Evolutionary conservation across 805 yeast genomes (phyloP).

Genomic region (Suhomyces vadensis): DNA sequence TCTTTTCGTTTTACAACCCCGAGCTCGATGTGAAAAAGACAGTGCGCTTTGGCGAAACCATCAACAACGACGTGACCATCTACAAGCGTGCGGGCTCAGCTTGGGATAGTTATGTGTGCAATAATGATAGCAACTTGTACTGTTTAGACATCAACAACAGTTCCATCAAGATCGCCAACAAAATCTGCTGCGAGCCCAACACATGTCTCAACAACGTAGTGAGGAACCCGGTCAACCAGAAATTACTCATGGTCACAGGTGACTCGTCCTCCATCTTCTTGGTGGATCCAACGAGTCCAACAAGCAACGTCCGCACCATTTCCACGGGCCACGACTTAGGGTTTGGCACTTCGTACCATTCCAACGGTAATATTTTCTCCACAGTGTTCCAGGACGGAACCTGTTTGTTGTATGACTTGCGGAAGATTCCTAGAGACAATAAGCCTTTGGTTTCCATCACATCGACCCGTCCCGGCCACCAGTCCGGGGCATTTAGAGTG

Average conservation of each 20-base stretch:
- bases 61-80: slow-evolving; percentile 75
- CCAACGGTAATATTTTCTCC: slow-evolving; percentile 73
- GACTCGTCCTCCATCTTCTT: slow-evolving; percentile 70
- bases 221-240: slow-evolving; percentile 48
- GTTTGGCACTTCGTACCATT: slow-evolving; percentile 75
- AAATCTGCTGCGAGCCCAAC: slow-evolving; percentile 50
- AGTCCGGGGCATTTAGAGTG: slow-evolving; percentile 68
- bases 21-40: slow-evolving; percentile 49
- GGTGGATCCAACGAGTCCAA: slow-evolving; percentile 42
- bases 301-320: slow-evolving; percentile 38
- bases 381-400: slow-evolving; percentile 86
- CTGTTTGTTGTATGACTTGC: slow-evolving; percentile 71
- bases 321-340: slow-evolving; percentile 73
- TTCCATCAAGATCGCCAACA: slow-evolving; percentile 39
- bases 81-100: slow-evolving; percentile 39
- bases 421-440: slow-evolving; percentile 46
- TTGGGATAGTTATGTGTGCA: slow-evolving; percentile 69
- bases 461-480: slow-evolving; percentile 58
- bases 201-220: slow-evolving; percentile 76
- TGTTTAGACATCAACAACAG: slow-evolving; percentile 57
- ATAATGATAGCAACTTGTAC: slow-evolving; percentile 77
- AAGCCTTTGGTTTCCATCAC: slow-evolving; percentile 54
- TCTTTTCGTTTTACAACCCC: slow-evolving; percentile 57
- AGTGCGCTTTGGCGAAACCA: slow-evolving; percentile 71
- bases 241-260: slow-evolving; percentile 60